Evolutionary conservation across 306 rosid species (phyloP).

Genomic region (Cucurbita pepo): DNA sequence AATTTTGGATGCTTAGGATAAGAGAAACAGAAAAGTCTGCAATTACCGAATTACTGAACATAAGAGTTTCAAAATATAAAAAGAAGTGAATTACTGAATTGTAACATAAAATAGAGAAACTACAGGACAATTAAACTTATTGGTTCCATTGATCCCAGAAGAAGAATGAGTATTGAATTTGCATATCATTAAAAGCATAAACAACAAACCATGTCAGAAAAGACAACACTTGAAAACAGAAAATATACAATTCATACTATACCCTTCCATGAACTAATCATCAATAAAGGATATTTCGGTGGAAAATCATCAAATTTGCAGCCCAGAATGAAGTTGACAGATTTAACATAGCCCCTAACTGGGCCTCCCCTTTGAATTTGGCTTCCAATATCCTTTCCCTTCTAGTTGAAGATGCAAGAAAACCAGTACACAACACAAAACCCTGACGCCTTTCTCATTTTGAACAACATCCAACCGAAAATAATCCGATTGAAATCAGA

Average conservation of each 20-base stretch:
- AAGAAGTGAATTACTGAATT: not conserved
- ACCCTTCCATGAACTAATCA: not conserved
- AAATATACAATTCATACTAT: not conserved
- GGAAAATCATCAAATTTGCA: not conserved
- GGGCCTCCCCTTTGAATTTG: not conserved
- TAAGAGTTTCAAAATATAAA: not conserved
- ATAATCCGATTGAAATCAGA: not conserved
- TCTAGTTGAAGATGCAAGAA: not conserved
- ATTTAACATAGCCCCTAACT: not conserved
- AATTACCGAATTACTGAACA: not conserved
- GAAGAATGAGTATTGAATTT: not conserved
- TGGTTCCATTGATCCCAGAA: not conserved
- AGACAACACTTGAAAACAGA: not conserved
- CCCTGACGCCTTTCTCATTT: not conserved
- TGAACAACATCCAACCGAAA: not conserved
- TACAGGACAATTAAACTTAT: not conserved
- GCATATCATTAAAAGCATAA: not conserved
- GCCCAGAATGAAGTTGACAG: not conserved
- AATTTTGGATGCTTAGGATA: not conserved
- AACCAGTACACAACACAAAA: not conserved
- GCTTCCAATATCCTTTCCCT: not conserved
- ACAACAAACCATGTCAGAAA: not conserved
- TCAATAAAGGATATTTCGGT: not conserved
- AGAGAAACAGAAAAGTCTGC: not conserved
- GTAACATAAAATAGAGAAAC: not conserved